Evolutionary conservation across 1,139 yeast species (phyloP).

Genomic region (Pichia sp.): DNA sequence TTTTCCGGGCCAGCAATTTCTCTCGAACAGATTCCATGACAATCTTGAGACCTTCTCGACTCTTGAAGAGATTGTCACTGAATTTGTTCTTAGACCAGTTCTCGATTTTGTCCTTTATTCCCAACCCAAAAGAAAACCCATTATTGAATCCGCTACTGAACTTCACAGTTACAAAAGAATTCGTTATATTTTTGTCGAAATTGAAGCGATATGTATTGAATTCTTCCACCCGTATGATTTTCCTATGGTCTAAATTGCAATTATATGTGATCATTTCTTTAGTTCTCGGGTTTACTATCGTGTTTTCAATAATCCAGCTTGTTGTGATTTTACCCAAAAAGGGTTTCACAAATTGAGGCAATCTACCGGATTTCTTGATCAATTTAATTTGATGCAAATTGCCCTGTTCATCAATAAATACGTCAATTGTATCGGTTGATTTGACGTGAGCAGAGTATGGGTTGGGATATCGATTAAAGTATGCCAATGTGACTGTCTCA

Average conservation of each 20-base stretch:
- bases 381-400: conserved; percentile 65
- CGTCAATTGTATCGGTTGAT: conserved; percentile 70
- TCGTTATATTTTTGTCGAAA: conserved; percentile 27
- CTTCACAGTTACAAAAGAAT: conserved; percentile 44
- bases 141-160: conserved; percentile 60
- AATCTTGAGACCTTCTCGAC: conserved; percentile 65
- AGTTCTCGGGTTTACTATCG: conserved; percentile 59
- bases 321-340: conserved; percentile 66
- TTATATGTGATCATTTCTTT: conserved; percentile 62
- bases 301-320: conserved; percentile 79
- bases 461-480: conserved; percentile 80
- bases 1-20: conserved; percentile 9
- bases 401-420: conserved; percentile 52
- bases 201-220: conserved; percentile 43
- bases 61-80: conserved; percentile 54
- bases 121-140: conserved; percentile 28
- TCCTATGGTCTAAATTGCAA: conserved; percentile 79
- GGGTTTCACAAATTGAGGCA: conserved; percentile 76
- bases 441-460: conserved; percentile 88
- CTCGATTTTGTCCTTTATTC: conserved; percentile 70
- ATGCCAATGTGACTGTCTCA: conserved; percentile 67
- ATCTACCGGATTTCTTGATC: conserved; percentile 69
- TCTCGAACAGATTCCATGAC: conserved; percentile 53
- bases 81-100: conserved; percentile 72
- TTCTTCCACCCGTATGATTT: conserved; percentile 75